phyloP scores from a whole-genome alignment of 768 basidiomycete species.

The Cubamyces sp. region DNA sequence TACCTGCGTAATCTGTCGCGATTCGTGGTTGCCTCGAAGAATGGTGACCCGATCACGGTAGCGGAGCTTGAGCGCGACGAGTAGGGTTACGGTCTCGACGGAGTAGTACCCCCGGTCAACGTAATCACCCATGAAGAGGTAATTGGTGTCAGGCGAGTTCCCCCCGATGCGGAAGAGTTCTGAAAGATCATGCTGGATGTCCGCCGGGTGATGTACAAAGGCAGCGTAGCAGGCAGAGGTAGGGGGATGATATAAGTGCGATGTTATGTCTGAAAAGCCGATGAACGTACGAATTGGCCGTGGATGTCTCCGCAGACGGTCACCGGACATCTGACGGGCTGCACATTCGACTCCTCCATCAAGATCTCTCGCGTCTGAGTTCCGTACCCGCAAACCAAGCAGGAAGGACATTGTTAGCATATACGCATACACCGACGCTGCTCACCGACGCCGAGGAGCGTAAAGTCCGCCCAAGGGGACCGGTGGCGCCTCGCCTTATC shows the following conservation, averaged over 20 bases:
- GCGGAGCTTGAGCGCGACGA: constrained; percentile 95
- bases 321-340: constrained; percentile 97
- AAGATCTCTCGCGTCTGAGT: constrained; percentile 93
- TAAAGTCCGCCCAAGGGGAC: not conserved
- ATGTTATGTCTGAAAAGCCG: constrained; percentile 28
- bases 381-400: not conserved
- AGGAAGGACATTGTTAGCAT: constrained; percentile 20
- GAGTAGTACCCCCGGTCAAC: constrained; percentile 99
- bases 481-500: constrained; percentile 37
- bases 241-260: constrained; percentile 17
- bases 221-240: constrained; percentile 13
- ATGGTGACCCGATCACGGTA: constrained; percentile 99
- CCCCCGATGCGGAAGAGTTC: constrained; percentile 99
- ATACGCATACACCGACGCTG: constrained; percentile 10
- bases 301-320: constrained; percentile 99
- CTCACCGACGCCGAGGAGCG: constrained; percentile 6
- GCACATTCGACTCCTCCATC: constrained; percentile 99
- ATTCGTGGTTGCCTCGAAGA: constrained; percentile 97
- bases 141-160: constrained; percentile 98
- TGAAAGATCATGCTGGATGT: constrained; percentile 91
- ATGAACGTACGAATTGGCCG: constrained; percentile 92
- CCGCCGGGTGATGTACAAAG: constrained; percentile 6
- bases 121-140: constrained; percentile 99
- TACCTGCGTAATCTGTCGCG: constrained; percentile 98
- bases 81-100: constrained; percentile 96